A percentile compares a stretch with the other conserved stretches of the same genome.
Evolutionary conservation across 371 early-diverging fungal genomes (phyloP).

Genomic region (Haplosporangium sp.): DNA sequence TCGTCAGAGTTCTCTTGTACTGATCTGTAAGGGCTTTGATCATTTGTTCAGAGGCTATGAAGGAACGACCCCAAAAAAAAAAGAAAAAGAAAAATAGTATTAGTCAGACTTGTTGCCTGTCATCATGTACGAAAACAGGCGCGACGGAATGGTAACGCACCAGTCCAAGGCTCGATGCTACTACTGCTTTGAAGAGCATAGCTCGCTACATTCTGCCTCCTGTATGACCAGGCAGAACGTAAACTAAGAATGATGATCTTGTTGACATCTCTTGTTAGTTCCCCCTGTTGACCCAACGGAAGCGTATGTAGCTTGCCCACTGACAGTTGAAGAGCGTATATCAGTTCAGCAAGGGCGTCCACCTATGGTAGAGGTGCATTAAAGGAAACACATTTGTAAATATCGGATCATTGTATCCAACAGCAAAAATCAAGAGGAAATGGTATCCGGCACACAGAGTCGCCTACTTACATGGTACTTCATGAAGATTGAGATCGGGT

Average conservation of each 20-base stretch:
- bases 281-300: constrained; percentile 16
- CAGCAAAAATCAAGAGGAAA: background rate
- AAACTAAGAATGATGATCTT: constrained; percentile 33
- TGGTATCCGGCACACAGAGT: background rate
- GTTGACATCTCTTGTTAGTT: constrained; percentile 33
- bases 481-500: constrained; percentile 28
- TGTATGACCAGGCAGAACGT: constrained; percentile 43
- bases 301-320: constrained; percentile 5
- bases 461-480: constrained; percentile 35
- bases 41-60: constrained; percentile 15
- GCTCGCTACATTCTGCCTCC: constrained; percentile 26
- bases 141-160: constrained; percentile 8
- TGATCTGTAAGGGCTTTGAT: constrained; percentile 30
- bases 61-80: too few species aligned
- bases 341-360: constrained; percentile 17
- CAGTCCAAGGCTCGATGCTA: constrained; percentile 45
- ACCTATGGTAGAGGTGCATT: constrained; percentile 9
- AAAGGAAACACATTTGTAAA: background rate
- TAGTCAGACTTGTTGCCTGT: background rate
- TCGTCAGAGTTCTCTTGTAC: constrained; percentile 12
- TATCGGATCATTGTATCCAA: background rate
- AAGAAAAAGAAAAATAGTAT: background rate
- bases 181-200: constrained; percentile 26
- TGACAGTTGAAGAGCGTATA: constrained; percentile 18
- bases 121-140: background rate